Evolutionary conservation across 2,329 filamentous ascomycete species (phyloP).

Genomic region (Alternaria postmessia): DNA sequence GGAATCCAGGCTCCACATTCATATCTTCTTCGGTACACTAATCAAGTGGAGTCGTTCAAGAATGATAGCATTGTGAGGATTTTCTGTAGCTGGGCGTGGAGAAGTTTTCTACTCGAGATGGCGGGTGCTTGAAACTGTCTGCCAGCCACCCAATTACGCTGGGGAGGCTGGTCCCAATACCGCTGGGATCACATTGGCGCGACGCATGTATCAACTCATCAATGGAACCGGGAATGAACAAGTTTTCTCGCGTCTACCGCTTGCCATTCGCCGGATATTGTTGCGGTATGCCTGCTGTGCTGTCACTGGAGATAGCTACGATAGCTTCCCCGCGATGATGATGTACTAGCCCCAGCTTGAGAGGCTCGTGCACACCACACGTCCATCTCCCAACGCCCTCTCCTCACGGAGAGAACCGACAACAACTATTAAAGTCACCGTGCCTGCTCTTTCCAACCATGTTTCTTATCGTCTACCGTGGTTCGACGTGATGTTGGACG

Average conservation of each 20-base stretch:
- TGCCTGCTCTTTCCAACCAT: not conserved
- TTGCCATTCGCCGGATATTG: conserved; percentile 15
- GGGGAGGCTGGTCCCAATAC: conserved; percentile 40
- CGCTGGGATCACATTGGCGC: conserved; percentile 32
- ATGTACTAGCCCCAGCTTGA: conserved; percentile 11
- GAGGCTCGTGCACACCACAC: not conserved
- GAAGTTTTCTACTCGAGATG: conserved; percentile 40
- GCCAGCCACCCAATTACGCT: conserved; percentile 26
- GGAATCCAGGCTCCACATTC: conserved; percentile 48
- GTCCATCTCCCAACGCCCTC: not conserved
- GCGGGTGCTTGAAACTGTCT: conserved; percentile 28
- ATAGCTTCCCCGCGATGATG: conserved; percentile 17
- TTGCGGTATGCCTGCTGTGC: conserved; percentile 23
- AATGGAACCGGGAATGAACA: conserved; percentile 9
- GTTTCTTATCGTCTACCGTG: not conserved
- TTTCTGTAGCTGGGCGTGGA: conserved; percentile 20
- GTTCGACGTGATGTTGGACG: not conserved
- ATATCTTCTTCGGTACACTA: conserved; percentile 45
- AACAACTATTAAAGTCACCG: not conserved
- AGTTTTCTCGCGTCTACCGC: conserved; percentile 9
- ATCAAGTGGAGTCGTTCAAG: conserved; percentile 38
- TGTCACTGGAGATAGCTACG: conserved; percentile 13
- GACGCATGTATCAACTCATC: conserved; percentile 23
- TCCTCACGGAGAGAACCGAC: not conserved
- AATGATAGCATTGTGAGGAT: conserved; percentile 36